A percentile compares a stretch with the other conserved stretches of the same genome.
These are phyloP conservation scores for Kappamyces sp. DNA, from an alignment of 192 early-diverging fungal genomes.

Conservation along the genomic window DNA sequence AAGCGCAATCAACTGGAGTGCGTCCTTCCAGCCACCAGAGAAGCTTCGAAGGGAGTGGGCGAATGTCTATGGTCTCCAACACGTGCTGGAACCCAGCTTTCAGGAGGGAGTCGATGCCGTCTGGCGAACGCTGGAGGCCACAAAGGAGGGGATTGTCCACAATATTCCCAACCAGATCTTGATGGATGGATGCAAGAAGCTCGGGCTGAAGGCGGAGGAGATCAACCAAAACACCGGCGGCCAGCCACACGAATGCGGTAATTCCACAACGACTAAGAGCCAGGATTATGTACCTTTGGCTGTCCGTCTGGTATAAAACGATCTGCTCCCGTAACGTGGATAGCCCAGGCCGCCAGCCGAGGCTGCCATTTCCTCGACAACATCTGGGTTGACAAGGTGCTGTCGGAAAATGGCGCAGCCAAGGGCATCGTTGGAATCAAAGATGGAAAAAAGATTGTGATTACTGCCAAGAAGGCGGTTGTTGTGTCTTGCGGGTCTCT, in stretches of 20 bases:
- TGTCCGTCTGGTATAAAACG: slow-evolving; percentile 70
- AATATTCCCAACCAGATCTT: slow-evolving; percentile 59
- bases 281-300: slow-evolving; percentile 63
- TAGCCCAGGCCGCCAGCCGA: slow-evolving; percentile 57
- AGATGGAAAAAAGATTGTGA: slow-evolving; percentile 22
- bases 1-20: slow-evolving; percentile 19
- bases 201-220: slow-evolving; percentile 48
- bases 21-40: slow-evolving; percentile 47
- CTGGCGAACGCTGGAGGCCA: slow-evolving; percentile 48
- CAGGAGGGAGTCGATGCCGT: slow-evolving; percentile 50
- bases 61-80: slow-evolving; percentile 45
- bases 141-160: slow-evolving; percentile 47
- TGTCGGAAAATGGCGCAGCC: slow-evolving; percentile 49
- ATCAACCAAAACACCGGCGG: slow-evolving; percentile 66
- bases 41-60: slow-evolving; percentile 73
- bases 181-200: slow-evolving; percentile 59
- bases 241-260: slow-evolving; percentile 13
- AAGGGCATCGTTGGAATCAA: slow-evolving; percentile 45
- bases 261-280: slow-evolving; percentile 38
- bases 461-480: slow-evolving; percentile 48
- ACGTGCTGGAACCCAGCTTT: slow-evolving; percentile 53
- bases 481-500: slow-evolving; percentile 60
- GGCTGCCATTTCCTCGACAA: slow-evolving; percentile 59
- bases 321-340: slow-evolving; percentile 57
- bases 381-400: slow-evolving; percentile 48